phyloP scores from a whole-genome alignment of 2,329 filamentous ascomycete genomes.

The Aureobasidium sp. region DNA sequence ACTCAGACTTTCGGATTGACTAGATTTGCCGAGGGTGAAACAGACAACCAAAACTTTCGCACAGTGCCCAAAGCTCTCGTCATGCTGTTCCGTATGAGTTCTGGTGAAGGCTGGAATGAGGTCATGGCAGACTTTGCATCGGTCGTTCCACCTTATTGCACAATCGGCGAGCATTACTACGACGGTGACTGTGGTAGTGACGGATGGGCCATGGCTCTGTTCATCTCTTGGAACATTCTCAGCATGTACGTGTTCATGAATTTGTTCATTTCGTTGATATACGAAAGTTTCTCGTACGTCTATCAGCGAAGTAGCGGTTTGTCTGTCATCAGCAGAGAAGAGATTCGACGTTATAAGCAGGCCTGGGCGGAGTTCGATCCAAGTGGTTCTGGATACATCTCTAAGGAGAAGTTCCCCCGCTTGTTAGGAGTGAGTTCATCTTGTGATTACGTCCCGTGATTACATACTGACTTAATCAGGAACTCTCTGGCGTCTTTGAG shows the following conservation, averaged over 20 bases:
- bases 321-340: conserved; percentile 81
- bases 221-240: conserved; percentile 96
- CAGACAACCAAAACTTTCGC: conserved; percentile 80
- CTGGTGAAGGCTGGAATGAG: conserved; percentile 92
- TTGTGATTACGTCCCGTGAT: background rate
- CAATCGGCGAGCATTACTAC: conserved; percentile 64
- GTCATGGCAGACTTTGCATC: conserved; percentile 93
- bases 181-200: conserved; percentile 88
- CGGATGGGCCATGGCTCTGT: conserved; percentile 79
- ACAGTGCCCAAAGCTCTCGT: conserved; percentile 92
- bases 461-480: conserved; percentile 32
- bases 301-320: conserved; percentile 95
- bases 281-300: conserved; percentile 98
- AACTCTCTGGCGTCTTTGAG: conserved; percentile 90
- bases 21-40: conserved; percentile 68
- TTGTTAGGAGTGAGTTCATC: conserved; percentile 61
- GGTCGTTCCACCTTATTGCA: conserved; percentile 74
- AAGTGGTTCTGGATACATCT: conserved; percentile 82
- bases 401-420: conserved; percentile 80
- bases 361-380: conserved; percentile 96
- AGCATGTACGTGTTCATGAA: conserved; percentile 99
- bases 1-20: conserved; percentile 95
- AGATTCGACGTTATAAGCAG: conserved; percentile 95
- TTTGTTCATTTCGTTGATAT: conserved; percentile 95
- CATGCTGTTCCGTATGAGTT: conserved; percentile 84